These are phyloP conservation scores for Nannochloris sp. DNA, from an alignment of 139 green algal genomes.

Conservation along the genomic window DNA sequence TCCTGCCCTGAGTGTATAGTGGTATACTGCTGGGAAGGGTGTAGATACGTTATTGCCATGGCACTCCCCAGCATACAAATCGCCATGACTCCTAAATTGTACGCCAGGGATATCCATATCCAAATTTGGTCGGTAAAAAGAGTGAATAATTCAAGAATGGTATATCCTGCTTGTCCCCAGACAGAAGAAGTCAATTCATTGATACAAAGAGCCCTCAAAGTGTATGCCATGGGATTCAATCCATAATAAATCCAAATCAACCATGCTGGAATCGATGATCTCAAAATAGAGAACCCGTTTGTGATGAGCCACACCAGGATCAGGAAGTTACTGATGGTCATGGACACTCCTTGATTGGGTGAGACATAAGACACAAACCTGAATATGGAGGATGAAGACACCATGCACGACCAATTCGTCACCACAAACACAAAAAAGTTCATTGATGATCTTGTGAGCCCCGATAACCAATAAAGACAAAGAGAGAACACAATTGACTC, in stretches of 20 bases:
- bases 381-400: conserved; percentile 38
- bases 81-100: conserved; percentile 14
- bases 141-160: conserved; percentile 29
- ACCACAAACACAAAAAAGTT: conserved; percentile 38
- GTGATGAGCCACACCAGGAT: neutral
- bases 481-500: conserved; percentile 39
- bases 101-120: conserved; percentile 48
- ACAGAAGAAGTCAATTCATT: conserved; percentile 18
- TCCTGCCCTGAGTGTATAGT: too few species aligned
- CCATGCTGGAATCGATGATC: conserved; percentile 25
- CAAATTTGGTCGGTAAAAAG: conserved; percentile 40
- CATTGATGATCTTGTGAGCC: conserved; percentile 19
- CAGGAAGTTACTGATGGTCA: conserved; percentile 8
- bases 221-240: conserved; percentile 14
- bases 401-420: conserved; percentile 5
- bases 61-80: conserved; percentile 17
- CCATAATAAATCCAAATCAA: conserved; percentile 19
- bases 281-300: conserved; percentile 55
- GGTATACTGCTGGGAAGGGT: conserved; percentile 10
- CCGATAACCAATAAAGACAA: conserved; percentile 54
- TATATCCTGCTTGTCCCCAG: conserved; percentile 5
- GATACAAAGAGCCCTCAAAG: conserved; percentile 13
- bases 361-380: conserved; percentile 35
- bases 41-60: conserved; percentile 22
- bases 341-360: conserved; percentile 23